A percentile compares a stretch with the other conserved stretches of the same genome.
phyloP scores from a whole-genome alignment of 257 asterid species.

The Nicotiana benthamiana region DNA sequence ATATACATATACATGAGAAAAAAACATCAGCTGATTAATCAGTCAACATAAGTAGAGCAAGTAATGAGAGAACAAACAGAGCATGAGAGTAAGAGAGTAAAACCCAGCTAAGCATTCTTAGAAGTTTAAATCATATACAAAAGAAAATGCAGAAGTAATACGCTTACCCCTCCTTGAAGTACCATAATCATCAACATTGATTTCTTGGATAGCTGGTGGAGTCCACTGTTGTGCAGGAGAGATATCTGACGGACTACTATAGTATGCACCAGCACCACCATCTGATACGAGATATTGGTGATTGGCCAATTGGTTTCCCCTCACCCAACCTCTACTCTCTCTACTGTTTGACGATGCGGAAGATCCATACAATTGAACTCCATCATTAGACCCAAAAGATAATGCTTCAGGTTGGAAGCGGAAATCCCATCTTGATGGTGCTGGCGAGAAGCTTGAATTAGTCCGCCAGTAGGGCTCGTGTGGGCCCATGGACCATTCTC shows the following conservation, averaged over 20 bases:
- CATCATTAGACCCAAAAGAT: constrained; percentile 82
- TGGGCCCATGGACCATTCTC: constrained; percentile 95
- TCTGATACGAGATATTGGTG: constrained; percentile 66
- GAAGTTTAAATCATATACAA: background rate
- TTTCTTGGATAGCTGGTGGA: constrained; percentile 84
- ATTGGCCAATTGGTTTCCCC: constrained; percentile 55
- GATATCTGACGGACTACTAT: constrained; percentile 82
- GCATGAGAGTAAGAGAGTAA: background rate
- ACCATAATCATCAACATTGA: constrained; percentile 57
- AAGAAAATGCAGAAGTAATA: background rate
- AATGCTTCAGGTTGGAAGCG: constrained; percentile 67
- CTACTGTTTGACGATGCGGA: constrained; percentile 89
- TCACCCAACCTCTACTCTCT: constrained; percentile 85
- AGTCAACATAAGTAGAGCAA: background rate
- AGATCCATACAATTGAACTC: constrained; percentile 63
- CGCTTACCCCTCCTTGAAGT: constrained; percentile 62
- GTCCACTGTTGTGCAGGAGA: constrained; percentile 84
- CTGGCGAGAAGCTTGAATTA: constrained; percentile 92
- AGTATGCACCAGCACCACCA: constrained; percentile 54
- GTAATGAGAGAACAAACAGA: background rate
- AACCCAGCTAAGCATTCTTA: background rate
- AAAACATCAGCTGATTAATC: background rate
- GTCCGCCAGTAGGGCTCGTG: constrained; percentile 97
- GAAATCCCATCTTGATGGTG: constrained; percentile 84
- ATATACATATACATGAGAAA: background rate